Evolutionary conservation across 352 stramenopile species (phyloP).

Genomic region (Albugo laibachii): DNA sequence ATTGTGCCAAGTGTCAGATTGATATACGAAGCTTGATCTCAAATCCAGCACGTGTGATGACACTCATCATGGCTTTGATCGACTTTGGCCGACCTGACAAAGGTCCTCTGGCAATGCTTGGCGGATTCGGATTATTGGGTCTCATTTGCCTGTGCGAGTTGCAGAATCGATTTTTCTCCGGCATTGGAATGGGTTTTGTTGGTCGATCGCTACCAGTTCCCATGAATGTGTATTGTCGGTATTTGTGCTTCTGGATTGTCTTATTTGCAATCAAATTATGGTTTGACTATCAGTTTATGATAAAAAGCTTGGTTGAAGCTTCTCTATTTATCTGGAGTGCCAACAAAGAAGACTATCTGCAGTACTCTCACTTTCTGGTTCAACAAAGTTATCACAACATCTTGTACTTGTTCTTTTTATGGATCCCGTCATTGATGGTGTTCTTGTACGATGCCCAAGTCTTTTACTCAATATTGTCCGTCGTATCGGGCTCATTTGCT

Average conservation of each 20-base stretch:
- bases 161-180: slow-evolving; percentile 6
- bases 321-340: slow-evolving; percentile 75
- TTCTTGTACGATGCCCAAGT: slow-evolving; percentile 79
- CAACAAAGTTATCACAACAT: slow-evolving; percentile 74
- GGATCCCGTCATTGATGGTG: slow-evolving; percentile 62
- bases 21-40: slow-evolving; percentile 41
- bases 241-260: slow-evolving; percentile 68
- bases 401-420: slow-evolving; percentile 64
- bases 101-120: slow-evolving; percentile 37
- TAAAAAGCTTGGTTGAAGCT: slow-evolving; percentile 70
- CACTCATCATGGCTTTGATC: slow-evolving; percentile 30
- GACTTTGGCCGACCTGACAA: slow-evolving; percentile 27
- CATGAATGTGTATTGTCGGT: slow-evolving; percentile 43
- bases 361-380: slow-evolving; percentile 71
- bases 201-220: slow-evolving; percentile 55
- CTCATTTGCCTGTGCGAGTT: slow-evolving; percentile 9
- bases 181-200: slow-evolving; percentile 44
- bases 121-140: slow-evolving; percentile 10
- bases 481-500: slow-evolving; percentile 59
- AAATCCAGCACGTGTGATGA: slow-evolving; percentile 32
- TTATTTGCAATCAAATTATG: slow-evolving; percentile 53
- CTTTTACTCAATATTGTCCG: slow-evolving; percentile 63
- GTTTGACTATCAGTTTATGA: slow-evolving; percentile 76
- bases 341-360: slow-evolving; percentile 39
- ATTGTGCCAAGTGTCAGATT: slow-evolving; percentile 55